Conservation (phyloP, 305 asterid species). For the Plantago lanceolata region DNA sequence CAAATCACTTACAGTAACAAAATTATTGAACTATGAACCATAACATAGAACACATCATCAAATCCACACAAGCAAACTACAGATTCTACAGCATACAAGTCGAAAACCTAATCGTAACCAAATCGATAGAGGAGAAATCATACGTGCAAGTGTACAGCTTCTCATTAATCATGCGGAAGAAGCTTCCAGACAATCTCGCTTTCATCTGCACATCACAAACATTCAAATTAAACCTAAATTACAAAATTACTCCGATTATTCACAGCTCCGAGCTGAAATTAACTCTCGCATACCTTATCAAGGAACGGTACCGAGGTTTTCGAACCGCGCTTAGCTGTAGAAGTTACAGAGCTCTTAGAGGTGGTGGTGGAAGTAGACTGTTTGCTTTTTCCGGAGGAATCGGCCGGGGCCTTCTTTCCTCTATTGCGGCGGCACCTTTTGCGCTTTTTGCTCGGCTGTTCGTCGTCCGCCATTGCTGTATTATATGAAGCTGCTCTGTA, state of each 20-base stretch:
- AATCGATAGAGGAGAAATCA: neutral
- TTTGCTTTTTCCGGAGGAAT: conserved; percentile 12
- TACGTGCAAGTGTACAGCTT: conserved; percentile 61
- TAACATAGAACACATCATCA: neutral
- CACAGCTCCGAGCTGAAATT: neutral
- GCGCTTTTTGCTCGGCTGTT: conserved; percentile 34
- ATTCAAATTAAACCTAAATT: neutral
- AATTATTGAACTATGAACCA: neutral
- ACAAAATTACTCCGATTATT: neutral
- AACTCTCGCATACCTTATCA: conserved; percentile 31
- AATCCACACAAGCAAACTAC: neutral
- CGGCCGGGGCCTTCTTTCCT: conserved; percentile 10
- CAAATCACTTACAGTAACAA: neutral
- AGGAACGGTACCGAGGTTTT: conserved; percentile 44
- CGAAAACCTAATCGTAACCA: neutral
- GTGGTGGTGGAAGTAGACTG: conserved; percentile 22
- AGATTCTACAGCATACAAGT: neutral
- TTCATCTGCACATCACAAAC: conserved; percentile 49
- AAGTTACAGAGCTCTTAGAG: conserved; percentile 19
- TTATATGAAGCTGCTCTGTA: neutral
- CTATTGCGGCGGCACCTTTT: conserved; percentile 30
- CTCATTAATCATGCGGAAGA: conserved; percentile 64
- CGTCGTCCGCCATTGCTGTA: conserved; percentile 6
- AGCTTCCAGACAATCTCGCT: conserved; percentile 79
- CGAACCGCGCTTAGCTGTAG: conserved; percentile 26